Conservation (phyloP, 352 stramenopile species). For the Globisporangium yorkense region DNA sequence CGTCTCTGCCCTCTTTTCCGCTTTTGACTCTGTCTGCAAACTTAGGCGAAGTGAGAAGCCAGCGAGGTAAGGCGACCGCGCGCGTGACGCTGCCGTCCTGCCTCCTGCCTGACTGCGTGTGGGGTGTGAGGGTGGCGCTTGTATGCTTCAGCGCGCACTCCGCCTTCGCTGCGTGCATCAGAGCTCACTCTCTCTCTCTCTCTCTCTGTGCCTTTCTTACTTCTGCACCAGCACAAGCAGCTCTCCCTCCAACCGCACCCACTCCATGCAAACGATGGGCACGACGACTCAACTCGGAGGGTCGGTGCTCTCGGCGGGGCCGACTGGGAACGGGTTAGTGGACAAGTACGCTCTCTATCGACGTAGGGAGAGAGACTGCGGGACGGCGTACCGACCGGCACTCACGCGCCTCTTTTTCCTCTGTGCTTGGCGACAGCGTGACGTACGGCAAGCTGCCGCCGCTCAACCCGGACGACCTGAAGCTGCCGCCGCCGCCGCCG, state of each 20-base stretch:
- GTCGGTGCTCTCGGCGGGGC: constrained; percentile 52
- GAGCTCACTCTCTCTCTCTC: no score
- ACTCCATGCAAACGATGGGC: constrained; percentile 21
- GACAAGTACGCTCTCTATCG: constrained; percentile 19
- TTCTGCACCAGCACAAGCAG: neutral
- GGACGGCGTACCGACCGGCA: neutral
- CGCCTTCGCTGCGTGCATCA: no score
- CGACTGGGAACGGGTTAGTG: constrained; percentile 53
- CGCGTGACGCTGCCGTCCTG: no score
- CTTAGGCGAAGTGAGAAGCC: no score
- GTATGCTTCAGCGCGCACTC: no score
- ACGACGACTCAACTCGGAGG: constrained; percentile 40
- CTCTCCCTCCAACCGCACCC: neutral
- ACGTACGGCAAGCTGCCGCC: constrained; percentile 76
- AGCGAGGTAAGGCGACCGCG: no score
- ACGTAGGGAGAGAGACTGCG: neutral
- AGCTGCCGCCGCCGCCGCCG: constrained; percentile 67
- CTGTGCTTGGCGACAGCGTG: constrained; percentile 29
- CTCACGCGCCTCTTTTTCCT: neutral
- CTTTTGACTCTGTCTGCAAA: no score
- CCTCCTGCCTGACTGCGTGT: no score
- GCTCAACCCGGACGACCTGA: constrained; percentile 83
- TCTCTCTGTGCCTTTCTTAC: neutral
- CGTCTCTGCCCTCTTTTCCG: no score
- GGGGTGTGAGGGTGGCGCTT: no score